Conservation (phyloP, 495 filamentous ascomycete genomes). For the Sabuloglossum arenarium region DNA sequence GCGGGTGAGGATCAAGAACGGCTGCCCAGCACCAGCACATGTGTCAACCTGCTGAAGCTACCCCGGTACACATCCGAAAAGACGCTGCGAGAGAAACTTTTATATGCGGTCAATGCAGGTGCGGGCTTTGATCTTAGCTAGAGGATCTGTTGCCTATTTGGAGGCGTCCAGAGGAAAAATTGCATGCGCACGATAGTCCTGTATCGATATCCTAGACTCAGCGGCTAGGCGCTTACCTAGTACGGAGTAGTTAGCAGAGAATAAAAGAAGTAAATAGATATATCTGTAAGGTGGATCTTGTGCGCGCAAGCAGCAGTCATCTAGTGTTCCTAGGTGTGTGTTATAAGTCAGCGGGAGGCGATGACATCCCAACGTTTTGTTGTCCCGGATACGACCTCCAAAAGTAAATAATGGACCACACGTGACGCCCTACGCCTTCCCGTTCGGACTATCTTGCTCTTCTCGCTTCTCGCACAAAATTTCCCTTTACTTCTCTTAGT, state of each 20-base stretch:
- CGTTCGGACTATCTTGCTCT: neutral
- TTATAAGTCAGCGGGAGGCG: too few relatives aligned
- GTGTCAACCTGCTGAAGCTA: constrained; percentile 87
- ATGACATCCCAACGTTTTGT: too few relatives aligned
- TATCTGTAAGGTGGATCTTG: too few relatives aligned
- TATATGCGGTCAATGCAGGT: constrained; percentile 80
- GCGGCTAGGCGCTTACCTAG: too few relatives aligned
- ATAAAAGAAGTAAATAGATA: neutral
- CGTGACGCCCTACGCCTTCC: neutral
- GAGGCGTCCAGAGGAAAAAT: neutral
- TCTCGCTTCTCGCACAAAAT: neutral
- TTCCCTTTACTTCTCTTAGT: neutral
- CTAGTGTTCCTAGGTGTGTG: neutral
- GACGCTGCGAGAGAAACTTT: constrained; percentile 49
- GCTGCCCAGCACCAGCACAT: constrained; percentile 88
- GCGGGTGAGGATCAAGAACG: constrained; percentile 57
- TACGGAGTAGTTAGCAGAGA: too few relatives aligned
- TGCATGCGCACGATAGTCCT: neutral
- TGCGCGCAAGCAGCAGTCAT: neutral
- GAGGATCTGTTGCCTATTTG: constrained; percentile 1
- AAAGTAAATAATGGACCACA: neutral
- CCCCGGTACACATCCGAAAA: constrained; percentile 51
- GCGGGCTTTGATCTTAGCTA: constrained; percentile 90
- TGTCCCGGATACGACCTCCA: neutral
- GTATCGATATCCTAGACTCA: neutral